Evolutionary conservation across 140 eudicot genomes (phyloP).

Genomic region (Stevia rebaudiana): DNA sequence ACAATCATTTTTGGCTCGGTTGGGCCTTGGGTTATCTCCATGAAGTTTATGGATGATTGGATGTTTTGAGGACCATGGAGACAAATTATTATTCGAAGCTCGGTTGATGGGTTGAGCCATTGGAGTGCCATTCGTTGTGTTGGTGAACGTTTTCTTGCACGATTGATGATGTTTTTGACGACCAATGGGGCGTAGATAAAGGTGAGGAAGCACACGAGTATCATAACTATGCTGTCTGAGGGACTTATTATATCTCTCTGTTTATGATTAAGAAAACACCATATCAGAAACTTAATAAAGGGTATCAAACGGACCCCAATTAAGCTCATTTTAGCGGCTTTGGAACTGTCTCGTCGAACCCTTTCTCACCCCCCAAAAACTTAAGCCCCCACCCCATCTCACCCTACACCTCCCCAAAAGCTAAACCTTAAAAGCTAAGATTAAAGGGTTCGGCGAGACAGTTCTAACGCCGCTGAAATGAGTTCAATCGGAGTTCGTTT

Average conservation of each 20-base stretch:
- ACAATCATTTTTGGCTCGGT: constrained; percentile 62
- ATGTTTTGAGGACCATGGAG: constrained; percentile 54
- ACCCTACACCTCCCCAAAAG: too few relatives aligned
- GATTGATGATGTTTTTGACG: constrained; percentile 50
- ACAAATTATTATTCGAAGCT: constrained; percentile 61
- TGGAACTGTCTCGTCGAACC: too few relatives aligned
- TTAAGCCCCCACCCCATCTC: too few relatives aligned
- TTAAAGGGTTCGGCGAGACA: too few relatives aligned
- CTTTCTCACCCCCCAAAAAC: too few relatives aligned
- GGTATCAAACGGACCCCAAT: too few relatives aligned
- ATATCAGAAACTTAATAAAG: neutral
- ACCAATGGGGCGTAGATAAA: constrained; percentile 67
- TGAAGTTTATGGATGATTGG: constrained; percentile 54
- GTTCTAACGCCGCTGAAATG: too few relatives aligned
- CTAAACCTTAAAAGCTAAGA: too few relatives aligned
- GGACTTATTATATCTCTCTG: constrained; percentile 45
- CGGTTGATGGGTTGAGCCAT: constrained; percentile 57
- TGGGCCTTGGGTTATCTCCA: constrained; percentile 69
- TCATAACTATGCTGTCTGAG: constrained; percentile 51
- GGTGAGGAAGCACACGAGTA: constrained; percentile 49
- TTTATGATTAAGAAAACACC: neutral
- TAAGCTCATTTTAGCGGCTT: too few relatives aligned
- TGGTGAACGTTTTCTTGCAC: constrained; percentile 70
- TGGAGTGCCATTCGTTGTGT: constrained; percentile 81
- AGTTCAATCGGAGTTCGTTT: too few relatives aligned